Conservation (phyloP, 306 rosid genomes). For the Rosa rugosa region DNA sequence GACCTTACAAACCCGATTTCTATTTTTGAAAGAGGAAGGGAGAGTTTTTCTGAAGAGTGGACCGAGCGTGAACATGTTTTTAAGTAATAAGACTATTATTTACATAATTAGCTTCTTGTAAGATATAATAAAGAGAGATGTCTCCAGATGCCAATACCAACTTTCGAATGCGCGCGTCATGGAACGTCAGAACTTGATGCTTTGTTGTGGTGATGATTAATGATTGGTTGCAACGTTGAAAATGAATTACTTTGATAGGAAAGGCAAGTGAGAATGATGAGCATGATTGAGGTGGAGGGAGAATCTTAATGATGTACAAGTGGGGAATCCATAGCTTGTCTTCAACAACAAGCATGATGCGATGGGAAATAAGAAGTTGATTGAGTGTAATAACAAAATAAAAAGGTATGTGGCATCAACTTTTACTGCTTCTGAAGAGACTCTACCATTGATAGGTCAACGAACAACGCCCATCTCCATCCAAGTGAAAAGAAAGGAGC, state of each 20-base stretch:
- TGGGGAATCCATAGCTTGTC: constrained; percentile 7
- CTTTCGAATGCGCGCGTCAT: neutral
- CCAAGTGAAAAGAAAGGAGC: neutral
- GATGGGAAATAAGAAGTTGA: neutral
- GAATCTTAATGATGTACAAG: neutral
- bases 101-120: too few relatives aligned
- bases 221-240: neutral
- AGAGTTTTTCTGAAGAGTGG: too few relatives aligned
- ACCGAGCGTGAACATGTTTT: too few relatives aligned
- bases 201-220: neutral
- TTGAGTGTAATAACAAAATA: neutral
- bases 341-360: constrained; percentile 2
- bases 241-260: neutral
- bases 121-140: neutral
- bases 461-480: neutral
- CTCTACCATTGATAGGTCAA: neutral
- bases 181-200: neutral
- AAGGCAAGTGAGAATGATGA: neutral
- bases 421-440: neutral
- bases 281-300: neutral
- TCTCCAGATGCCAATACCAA: neutral
- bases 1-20: too few relatives aligned
- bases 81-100: too few relatives aligned
- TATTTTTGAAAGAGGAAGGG: too few relatives aligned
- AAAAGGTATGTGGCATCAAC: neutral